Evolutionary conservation across 208 protist genomes (phyloP), one percentile per base, ranked within the genome.

Genomic region (Trypanosoma avium): DNA sequence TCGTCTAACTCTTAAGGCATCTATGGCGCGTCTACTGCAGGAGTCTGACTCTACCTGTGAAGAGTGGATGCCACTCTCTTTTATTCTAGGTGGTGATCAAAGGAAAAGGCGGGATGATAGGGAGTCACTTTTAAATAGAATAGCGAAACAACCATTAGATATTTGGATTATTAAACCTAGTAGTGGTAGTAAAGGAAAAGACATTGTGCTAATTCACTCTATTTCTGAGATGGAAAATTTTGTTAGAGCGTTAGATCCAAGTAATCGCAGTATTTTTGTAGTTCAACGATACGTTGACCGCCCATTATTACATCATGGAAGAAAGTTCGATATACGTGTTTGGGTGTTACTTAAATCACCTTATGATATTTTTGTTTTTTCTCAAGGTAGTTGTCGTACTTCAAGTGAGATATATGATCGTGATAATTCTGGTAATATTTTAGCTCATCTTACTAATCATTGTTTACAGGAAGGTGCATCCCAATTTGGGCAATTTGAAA

Each of bases 291-390:
- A 97, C 67, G 73, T 97, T 0, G 77, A 88, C 29, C 81, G 77
- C 9, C 93, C 93, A 53, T 73, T 97, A 45, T 61, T 93, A 22
- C 75, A 65, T 36, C 71, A 81, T 40, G 38, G 72, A 22, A 79
- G 91, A 32, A 97, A 97, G 77, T 97, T 97, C 65, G 91, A 97
- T 55, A 72, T 97, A 12, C 82, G 93, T 12, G 73, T 87, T 17
- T 97, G 92, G 90, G 89, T 81, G 46, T 61, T 96, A 42, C 53
- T 92, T 17, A 61, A 49, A 54, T 78, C 67, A 29, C 81, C 84
- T 6, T 67, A 70, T 32, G 75, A 66, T 40, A 86, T 97, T 47
- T 90, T 82, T 64, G 79, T 81, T 49, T 97, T 92, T 66, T 69
- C 84, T 1, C 81, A 97, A 35, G 89, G 81, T 5, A 92, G 86